These are phyloP conservation scores for Diaporthe citri DNA, from an alignment of 2,329 filamentous ascomycete species.

Conservation along the genomic window DNA sequence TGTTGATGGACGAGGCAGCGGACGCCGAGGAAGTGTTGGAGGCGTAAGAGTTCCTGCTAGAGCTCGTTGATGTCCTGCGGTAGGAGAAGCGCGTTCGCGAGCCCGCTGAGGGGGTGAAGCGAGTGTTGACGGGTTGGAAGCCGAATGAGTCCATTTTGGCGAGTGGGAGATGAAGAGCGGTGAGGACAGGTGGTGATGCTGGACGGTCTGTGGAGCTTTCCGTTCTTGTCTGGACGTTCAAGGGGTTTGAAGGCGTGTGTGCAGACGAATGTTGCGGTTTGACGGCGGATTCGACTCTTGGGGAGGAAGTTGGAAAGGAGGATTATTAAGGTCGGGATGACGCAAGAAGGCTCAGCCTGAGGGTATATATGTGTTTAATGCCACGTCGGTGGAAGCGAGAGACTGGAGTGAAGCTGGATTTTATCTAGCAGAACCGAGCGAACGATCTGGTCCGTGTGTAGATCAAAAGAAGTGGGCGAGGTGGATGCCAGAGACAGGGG, in stretches of 20 bases:
- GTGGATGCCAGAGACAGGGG: constrained; percentile 33
- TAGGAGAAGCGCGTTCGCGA: constrained; percentile 52
- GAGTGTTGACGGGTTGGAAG: constrained; percentile 63
- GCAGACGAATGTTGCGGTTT: not conserved
- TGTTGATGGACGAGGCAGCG: constrained; percentile 67
- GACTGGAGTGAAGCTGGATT: constrained; percentile 36
- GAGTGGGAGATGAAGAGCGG: constrained; percentile 22
- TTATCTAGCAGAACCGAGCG: constrained; percentile 38
- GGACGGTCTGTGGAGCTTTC: not conserved
- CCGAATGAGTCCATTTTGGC: constrained; percentile 61
- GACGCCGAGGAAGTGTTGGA: constrained; percentile 60
- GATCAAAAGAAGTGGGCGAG: constrained; percentile 36
- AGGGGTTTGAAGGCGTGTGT: constrained; percentile 3
- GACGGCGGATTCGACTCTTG: not conserved
- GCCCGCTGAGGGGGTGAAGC: constrained; percentile 58
- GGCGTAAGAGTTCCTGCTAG: constrained; percentile 56
- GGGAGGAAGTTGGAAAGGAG: constrained; percentile 6
- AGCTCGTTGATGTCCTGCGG: constrained; percentile 63
- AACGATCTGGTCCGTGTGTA: constrained; percentile 40
- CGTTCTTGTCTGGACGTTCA: not conserved
- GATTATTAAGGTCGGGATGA: constrained; percentile 22
- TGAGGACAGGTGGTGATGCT: constrained; percentile 29
- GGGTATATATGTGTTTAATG: constrained; percentile 32
- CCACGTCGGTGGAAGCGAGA: constrained; percentile 34
- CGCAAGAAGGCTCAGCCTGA: constrained; percentile 42